Evolutionary conservation across 2,329 filamentous ascomycete genomes (phyloP), one percentile per base, ranked within the genome.

Genomic region (Mycosphaerelloides madeirae): DNA sequence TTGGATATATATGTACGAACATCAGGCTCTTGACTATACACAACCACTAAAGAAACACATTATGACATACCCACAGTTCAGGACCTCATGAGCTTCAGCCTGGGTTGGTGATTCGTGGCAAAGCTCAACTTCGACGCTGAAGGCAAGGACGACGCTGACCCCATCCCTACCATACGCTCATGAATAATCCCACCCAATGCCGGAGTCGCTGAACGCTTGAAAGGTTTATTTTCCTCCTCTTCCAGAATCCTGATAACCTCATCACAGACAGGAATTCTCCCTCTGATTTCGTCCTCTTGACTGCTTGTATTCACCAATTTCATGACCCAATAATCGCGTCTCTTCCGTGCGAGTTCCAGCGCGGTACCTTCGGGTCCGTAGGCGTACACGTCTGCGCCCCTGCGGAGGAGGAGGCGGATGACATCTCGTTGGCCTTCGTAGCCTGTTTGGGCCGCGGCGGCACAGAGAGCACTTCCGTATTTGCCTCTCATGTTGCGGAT

Each of bases 381-480:
- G 9, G 38, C 38, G 22, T 60, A 52, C 12, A 63, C 53, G 32
- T 64, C 49, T 14, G 55, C 59, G n/a, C 56, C 58, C 4, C 39
- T 44, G 19, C 37, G 31, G 22, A 46, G 29, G 31, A 45, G 37
- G 3, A 45, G 43, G 12, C 31, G 13, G n/a, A 45, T 34, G 14
- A 45, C 43, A n/a, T 45, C 43, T 15, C 29, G 36, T 6, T 45
- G 43, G 6, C 57, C 57, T 2, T 43, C 43, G 8, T 45, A 47
- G 13, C 93, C 54, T 8, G 46, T 29, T 25, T 48, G 43, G 1
- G 43, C 39, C 6, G 61, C 57, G 5, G 65, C 64, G 16, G 50
- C 51, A 16, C 57, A 55, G 7, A 68, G 52, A 1, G 63, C 55
- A 14, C 44, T 59, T 7, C 60, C 57, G 34, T 56, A 51, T 36